These are phyloP conservation scores for Fusarium albidum DNA, from an alignment of 2,329 filamentous ascomycete species.

Conservation along the genomic window DNA sequence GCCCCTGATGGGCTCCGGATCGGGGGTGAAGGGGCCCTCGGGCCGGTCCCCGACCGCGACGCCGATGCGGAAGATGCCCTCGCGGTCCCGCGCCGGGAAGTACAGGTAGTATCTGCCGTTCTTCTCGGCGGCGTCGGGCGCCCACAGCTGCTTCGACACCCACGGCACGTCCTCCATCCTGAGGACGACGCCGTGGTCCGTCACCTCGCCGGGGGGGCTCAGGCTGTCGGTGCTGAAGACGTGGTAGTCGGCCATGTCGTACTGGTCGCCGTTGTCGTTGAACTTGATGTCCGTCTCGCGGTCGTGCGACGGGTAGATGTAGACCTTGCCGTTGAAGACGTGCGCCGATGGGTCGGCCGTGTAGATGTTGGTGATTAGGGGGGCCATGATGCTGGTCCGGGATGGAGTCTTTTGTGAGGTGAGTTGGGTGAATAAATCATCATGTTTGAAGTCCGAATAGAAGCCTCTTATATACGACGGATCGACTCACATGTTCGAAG, in stretches of 20 bases:
- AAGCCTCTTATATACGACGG: conserved; percentile 9
- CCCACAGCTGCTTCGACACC: conserved; percentile 83
- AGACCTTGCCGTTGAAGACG: conserved; percentile 78
- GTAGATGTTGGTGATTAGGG: conserved; percentile 78
- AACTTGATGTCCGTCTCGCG: conserved; percentile 76
- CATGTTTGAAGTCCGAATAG: neutral
- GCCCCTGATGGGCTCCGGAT: conserved; percentile 70
- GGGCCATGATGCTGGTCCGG: conserved; percentile 48
- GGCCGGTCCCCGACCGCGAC: conserved; percentile 72
- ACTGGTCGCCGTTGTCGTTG: conserved; percentile 88
- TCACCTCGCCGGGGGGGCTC: conserved; percentile 65
- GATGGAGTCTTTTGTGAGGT: neutral
- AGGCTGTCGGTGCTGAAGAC: conserved; percentile 69
- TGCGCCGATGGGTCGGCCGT: conserved; percentile 84
- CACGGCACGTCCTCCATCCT: conserved; percentile 73
- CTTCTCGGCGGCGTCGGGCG: conserved; percentile 75
- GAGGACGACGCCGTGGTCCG: conserved; percentile 77
- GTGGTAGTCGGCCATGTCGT: conserved; percentile 86
- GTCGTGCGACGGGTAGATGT: conserved; percentile 85
- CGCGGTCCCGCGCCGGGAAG: conserved; percentile 77
- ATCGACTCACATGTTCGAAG: conserved; percentile 22
- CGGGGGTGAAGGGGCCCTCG: conserved; percentile 74
- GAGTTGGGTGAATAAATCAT: neutral
- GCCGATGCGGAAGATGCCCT: conserved; percentile 77
- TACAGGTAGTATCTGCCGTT: conserved; percentile 78